A percentile compares a stretch with the other conserved stretches of the same genome.
Conservation (phyloP, 768 basidiomycete genomes). For the Calvatia gigantea region DNA sequence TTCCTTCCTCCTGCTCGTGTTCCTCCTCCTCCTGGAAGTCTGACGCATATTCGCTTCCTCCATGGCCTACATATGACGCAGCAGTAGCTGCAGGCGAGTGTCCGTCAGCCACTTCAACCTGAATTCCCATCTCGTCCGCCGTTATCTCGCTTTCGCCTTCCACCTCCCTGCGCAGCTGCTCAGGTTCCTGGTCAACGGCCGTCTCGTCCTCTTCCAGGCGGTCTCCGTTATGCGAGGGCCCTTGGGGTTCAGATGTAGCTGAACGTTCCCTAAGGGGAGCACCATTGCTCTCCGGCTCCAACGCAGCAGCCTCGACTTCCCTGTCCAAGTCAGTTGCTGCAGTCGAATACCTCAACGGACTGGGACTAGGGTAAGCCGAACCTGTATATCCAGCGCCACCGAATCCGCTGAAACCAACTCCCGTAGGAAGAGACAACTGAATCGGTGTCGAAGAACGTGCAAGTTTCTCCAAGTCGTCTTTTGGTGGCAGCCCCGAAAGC, state of each 20-base stretch:
- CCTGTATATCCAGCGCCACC: not conserved
- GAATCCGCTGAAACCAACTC: not conserved
- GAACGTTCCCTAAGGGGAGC: not conserved
- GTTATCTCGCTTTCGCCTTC: slow-evolving; percentile 17
- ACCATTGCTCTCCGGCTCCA: not conserved
- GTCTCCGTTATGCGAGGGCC: not conserved
- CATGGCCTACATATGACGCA: slow-evolving; percentile 38
- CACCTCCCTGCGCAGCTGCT: slow-evolving; percentile 10
- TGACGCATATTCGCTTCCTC: slow-evolving; percentile 9
- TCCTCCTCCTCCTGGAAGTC: slow-evolving; percentile 45
- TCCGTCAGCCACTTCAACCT: slow-evolving; percentile 15
- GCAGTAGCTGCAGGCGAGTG: slow-evolving; percentile 50
- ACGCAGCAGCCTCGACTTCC: slow-evolving; percentile 10
- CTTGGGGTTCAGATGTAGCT: slow-evolving; percentile 2
- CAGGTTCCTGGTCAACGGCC: slow-evolving; percentile 11
- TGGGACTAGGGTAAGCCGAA: slow-evolving; percentile 33
- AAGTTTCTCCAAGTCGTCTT: slow-evolving; percentile 6
- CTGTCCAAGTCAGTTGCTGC: slow-evolving; percentile 23
- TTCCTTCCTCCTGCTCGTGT: slow-evolving; percentile 53
- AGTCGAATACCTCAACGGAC: slow-evolving; percentile 40
- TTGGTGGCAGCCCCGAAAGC: not conserved
- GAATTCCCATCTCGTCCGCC: slow-evolving; percentile 26
- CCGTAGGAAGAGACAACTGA: not conserved
- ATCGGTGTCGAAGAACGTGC: not conserved
- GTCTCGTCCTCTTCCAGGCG: not conserved